Evolutionary conservation across 176 grass and related monocot genomes (phyloP).

Genomic region (Eremochloa ophiuroides): DNA sequence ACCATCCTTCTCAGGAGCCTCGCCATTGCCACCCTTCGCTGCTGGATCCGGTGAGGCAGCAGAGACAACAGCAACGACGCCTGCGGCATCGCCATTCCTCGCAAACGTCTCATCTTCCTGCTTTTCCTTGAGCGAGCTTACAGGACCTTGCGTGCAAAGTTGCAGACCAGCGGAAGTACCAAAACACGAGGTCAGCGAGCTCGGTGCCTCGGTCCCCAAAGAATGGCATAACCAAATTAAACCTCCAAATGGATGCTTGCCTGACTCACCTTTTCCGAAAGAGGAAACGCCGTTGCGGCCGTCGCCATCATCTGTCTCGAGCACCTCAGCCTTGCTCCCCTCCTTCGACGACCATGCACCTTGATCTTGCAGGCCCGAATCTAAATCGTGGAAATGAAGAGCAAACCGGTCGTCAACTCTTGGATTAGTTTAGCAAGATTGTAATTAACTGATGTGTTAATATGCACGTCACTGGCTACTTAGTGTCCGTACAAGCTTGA

Average conservation of each 20-base stretch:
- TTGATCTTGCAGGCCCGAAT: not conserved
- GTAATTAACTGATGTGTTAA: not conserved
- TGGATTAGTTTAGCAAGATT: not conserved
- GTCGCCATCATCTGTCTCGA: constrained; percentile 9
- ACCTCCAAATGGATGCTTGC: not conserved
- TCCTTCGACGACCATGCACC: constrained; percentile 19
- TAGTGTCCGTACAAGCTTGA: not conserved
- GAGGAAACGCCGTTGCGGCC: not conserved
- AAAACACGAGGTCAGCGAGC: not conserved
- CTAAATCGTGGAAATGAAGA: not conserved
- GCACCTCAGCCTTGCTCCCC: constrained; percentile 36
- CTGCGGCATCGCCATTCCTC: not conserved
- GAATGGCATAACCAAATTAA: not conserved
- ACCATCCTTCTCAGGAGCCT: not conserved
- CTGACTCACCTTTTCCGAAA: constrained; percentile 1
- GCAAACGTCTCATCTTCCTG: constrained; percentile 8
- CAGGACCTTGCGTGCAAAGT: not conserved
- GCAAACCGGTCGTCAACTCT: not conserved
- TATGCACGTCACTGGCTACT: not conserved
- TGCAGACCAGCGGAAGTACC: not conserved
- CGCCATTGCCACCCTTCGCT: not conserved
- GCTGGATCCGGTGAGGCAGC: not conserved
- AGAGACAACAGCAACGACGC: not conserved
- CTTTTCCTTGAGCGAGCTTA: not conserved
- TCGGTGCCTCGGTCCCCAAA: not conserved